Evolutionary conservation across 768 basidiomycete genomes (phyloP), one percentile per base, ranked within the genome.

Genomic region (Lanmaoa pseudosensibilis): DNA sequence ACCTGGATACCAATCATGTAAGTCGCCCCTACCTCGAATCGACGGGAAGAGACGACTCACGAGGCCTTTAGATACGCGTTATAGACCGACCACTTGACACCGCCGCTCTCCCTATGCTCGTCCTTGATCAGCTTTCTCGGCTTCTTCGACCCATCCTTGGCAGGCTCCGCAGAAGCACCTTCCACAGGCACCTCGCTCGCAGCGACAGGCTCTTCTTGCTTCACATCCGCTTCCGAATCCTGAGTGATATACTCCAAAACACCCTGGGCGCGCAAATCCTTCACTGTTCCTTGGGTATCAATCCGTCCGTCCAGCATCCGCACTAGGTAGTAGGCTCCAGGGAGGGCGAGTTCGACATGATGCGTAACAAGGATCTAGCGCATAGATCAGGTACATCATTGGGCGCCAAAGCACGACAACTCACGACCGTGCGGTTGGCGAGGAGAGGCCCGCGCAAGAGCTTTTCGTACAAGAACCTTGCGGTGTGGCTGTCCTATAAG

Each of bases 271-370:
- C 81, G 80, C 7, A 93, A 76, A 7, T 90, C 88, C 41, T 80
- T 77, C 11, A 88, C 75, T 0, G 80, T 81, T 7, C 92, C 92
- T 65, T 90, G 83, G 1, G 81, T 80, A 63, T 92, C 90, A 49
- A 92, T 84, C 15, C 90, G 83, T 3, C 91, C 92, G 65, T 92
- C 90, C 2, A 90, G 77, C 81, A 93, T 86, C 27, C 89, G 83
- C 8, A 92, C 79, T 3, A 93, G 73, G 63, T 91, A 91, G 62
- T 85, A 65, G 0, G 88, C 82, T 0, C 83, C 85, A 0, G 90
- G 86, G 8, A 92, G 80, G 18, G 93, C 85, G 1, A 94, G 80
- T 48, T 92, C 88, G 27, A 93, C 85, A 64, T 93, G 91, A 58
- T 94, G 92, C 0, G 90, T 91, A 36, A 94, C 90, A 5, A 88